These are phyloP conservation scores for Stachybotrys chlorohalonatus DNA, from an alignment of 2,329 filamentous ascomycete species.

Conservation along the genomic window DNA sequence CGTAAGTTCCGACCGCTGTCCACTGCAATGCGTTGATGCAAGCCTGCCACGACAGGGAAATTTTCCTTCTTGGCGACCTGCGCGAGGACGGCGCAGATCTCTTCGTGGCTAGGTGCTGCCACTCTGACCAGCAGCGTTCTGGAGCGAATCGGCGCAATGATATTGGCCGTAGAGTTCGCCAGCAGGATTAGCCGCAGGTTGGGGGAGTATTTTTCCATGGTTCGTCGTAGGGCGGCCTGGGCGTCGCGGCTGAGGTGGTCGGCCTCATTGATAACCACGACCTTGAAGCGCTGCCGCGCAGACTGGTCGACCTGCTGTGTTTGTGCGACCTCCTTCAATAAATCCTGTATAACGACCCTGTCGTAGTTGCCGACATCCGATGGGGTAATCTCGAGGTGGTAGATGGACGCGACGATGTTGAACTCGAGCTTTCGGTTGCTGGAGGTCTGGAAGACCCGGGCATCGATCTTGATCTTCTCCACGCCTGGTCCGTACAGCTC, in stretches of 20 bases:
- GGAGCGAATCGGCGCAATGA: conserved; percentile 95
- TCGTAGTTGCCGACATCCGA: conserved; percentile 96
- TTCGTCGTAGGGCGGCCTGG: conserved; percentile 85
- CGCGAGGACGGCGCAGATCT: conserved; percentile 74
- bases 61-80: conserved; percentile 67
- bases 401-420: conserved; percentile 95
- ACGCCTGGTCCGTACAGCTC: conserved; percentile 92
- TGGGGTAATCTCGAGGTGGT: conserved; percentile 96
- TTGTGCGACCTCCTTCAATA: conserved; percentile 95
- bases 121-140: conserved; percentile 87
- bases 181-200: conserved; percentile 87
- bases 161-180: conserved; percentile 94
- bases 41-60: conserved; percentile 64
- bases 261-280: conserved; percentile 98
- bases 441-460: conserved; percentile 89
- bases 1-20: conserved; percentile 89
- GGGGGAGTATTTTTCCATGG: conserved; percentile 99
- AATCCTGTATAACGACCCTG: conserved; percentile 87
- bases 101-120: conserved; percentile 73
- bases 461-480: conserved; percentile 99
- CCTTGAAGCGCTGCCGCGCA: conserved; percentile 91
- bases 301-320: conserved; percentile 96
- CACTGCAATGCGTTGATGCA: conserved; percentile 79
- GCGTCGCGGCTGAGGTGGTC: conserved; percentile 91
- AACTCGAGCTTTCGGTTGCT: conserved; percentile 98